Percentiles rank a stretch among this genome's conserved stretches.
These are phyloP conservation scores for Evansstolkia leycettana DNA, from an alignment of 495 filamentous ascomycete genomes.

Conservation along the genomic window DNA sequence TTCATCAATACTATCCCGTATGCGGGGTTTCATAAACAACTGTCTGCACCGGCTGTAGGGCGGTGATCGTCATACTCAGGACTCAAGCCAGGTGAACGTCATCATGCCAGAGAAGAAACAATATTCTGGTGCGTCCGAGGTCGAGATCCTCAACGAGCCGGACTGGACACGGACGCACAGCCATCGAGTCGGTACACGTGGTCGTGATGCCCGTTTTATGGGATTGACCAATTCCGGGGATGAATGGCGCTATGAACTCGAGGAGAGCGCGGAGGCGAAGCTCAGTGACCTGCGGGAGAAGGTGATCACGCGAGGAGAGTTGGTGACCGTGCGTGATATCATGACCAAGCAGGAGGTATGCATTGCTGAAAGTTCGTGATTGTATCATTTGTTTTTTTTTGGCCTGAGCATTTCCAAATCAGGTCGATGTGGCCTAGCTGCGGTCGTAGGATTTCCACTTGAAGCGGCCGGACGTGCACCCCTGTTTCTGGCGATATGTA, in stretches of 20 bases:
- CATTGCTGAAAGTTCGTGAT: neutral
- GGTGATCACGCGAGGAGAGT: constrained; percentile 4
- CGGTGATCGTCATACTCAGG: no score
- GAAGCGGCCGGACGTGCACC: constrained; percentile 6
- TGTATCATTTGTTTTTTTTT: neutral
- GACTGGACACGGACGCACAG: constrained; percentile 8
- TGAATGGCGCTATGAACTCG: constrained; percentile 3
- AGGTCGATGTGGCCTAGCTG: neutral
- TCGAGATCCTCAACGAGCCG: constrained; percentile 8
- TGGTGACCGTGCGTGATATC: constrained; percentile 9
- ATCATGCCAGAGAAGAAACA: no score
- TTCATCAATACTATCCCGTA: no score
- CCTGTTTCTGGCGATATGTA: constrained; percentile 8
- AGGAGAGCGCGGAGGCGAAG: constrained; percentile 10
- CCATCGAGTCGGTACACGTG: constrained; percentile 6
- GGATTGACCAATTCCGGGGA: constrained; percentile 9
- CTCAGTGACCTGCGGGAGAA: constrained; percentile 8
- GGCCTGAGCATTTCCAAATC: no score
- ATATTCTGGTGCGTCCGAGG: constrained; percentile 1
- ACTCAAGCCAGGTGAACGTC: no score
- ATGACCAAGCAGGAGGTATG: constrained; percentile 8
- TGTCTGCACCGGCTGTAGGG: no score
- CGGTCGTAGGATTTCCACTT: constrained; percentile 11
- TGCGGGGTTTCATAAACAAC: no score
- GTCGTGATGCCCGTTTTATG: constrained; percentile 4